Evolutionary conservation across 1,284 basidiomycete genomes (phyloP).

Genomic region (Moesziomyces sp.): DNA sequence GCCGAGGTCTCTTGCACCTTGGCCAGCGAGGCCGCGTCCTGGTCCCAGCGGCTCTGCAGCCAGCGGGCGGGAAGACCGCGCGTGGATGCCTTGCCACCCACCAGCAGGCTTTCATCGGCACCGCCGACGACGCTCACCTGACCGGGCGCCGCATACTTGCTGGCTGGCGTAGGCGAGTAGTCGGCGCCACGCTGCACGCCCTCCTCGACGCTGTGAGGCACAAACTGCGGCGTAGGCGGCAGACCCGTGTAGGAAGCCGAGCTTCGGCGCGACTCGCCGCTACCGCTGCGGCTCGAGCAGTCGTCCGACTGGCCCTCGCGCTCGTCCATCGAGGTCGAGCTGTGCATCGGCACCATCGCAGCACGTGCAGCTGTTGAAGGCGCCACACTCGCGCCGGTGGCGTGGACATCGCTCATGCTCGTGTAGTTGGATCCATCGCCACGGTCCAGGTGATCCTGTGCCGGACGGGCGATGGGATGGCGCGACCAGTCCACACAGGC

Average conservation of each 20-base stretch:
- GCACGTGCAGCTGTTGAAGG: background rate
- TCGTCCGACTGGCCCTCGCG: slow-evolving; percentile 41
- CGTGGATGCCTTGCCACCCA: slow-evolving; percentile 20
- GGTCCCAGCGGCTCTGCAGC: slow-evolving; percentile 39
- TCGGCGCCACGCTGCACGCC: slow-evolving; percentile 4
- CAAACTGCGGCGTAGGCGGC: slow-evolving; percentile 54
- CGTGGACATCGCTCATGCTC: slow-evolving; percentile 37
- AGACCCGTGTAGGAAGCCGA: slow-evolving; percentile 57
- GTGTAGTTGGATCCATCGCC: slow-evolving; percentile 25
- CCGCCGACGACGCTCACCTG: slow-evolving; percentile 11
- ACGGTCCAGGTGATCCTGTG: slow-evolving; percentile 7
- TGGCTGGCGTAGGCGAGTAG: slow-evolving; percentile 32
- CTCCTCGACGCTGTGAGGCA: slow-evolving; percentile 38
- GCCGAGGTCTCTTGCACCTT: slow-evolving; percentile 12
- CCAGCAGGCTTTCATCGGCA: slow-evolving; percentile 9
- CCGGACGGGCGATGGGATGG: slow-evolving; percentile 25
- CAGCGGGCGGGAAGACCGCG: slow-evolving; percentile 27
- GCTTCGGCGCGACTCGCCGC: slow-evolving; percentile 46
- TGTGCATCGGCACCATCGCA: slow-evolving; percentile 14
- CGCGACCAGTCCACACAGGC: slow-evolving; percentile 30
- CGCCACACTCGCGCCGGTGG: slow-evolving; percentile 9
- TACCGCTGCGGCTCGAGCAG: slow-evolving; percentile 50
- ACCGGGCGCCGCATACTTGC: slow-evolving; percentile 8
- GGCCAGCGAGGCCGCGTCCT: slow-evolving; percentile 13
- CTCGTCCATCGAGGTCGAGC: slow-evolving; percentile 31